Base-by-base conservation (phyloP, 1,284 basidiomycete genomes). In the Clitocybe nebularis region DNA sequence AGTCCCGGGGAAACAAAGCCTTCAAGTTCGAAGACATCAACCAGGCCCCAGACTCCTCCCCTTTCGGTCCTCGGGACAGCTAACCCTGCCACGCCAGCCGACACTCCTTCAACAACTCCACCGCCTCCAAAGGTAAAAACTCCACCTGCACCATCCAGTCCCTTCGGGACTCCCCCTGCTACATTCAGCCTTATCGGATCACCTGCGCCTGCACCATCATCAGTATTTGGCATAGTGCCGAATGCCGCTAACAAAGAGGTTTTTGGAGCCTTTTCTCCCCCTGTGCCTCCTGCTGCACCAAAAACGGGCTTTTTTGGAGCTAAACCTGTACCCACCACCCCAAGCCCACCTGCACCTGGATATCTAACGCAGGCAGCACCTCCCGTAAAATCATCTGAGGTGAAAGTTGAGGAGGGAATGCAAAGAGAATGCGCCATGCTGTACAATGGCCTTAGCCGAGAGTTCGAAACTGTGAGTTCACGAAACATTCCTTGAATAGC, bases 381-480 rank as follows among this genome's bases (percentile, higher is more conserved):
- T 8, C 21, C 54, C 19, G 20, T 48, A 6, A 45, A 54, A 1
- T 43, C 53, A 6, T 37, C 54, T n/a, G 29, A 35, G 16, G 20
- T n/a, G 5, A 9, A 29, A 10, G 55, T 70, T 35, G 74, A 77
- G 43, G 69, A 77, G 36, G 80, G 79, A 8, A 74, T 87, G 72
- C 79, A 84, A 55, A 64, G 68, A 13, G 81, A 85, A 54, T 84
- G 77, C 51, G 47, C 54, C 2, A 37, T 66, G 24, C 58, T 87
- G 19, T 63, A 76, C 36, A 44, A 50, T 1, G 60, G 52, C 8
- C 59, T 84, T 39, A 55, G 51, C 0, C 67, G 63, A 37, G 82
- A 85, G 48, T 57, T 88, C 1, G 67, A 75, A 32, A 60, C 66
- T 32, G 84, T 85, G 51, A 54, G 70, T 58, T 44, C 36, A 30